Base-by-base conservation (phyloP, 352 stramenopile genomes). In the Globisporangium splendens region DNA sequence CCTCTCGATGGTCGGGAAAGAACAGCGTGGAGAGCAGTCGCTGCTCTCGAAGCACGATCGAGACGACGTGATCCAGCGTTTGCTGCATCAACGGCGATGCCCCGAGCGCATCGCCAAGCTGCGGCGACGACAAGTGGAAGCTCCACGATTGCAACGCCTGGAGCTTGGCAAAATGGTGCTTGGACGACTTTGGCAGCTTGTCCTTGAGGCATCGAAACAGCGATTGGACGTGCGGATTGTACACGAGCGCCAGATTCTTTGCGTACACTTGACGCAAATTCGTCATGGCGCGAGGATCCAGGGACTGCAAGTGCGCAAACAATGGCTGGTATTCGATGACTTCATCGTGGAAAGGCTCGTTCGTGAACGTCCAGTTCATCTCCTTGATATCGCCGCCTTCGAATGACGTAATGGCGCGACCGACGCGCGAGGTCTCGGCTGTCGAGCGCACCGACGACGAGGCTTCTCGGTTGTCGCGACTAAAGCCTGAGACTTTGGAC, bases 311-410 rank as follows among this genome's bases (percentile, higher is more conserved):
- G 17, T 62, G 52, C 7, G 64, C 62, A 17, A 86, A 66, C 5
- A 88, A 55, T 15, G 62, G 57, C 65, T 83, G 65, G 54, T 86
- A 89, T 39, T 79, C 66, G 0, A 68, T 47, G 17, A 88, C 47
- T 1, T 70, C 49, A 1, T 46, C 62, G 50, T 91, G 82, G 20
- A 89, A 76, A 17, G 48, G 61, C n/a, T 88, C 75, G 46, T 81
- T 88, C 8, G 66, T 73, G 61, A 91, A 86, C 6, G 56, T 63
- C 79, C 79, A 91, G 51, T 91, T 76, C 67, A 88, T 79, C 14
- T 91, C 69, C 13, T 68, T 65, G 24, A 53, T 55, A 1, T 66
- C 59, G 17, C 65, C 68, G 17, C 50, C 50, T 52, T 79, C 68
- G 44, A 73, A 77, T 13, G 74, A 78, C 22, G 69, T 73, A 47